Conservation (phyloP, 2,329 filamentous ascomycete species). For the Fusarium luffae region DNA sequence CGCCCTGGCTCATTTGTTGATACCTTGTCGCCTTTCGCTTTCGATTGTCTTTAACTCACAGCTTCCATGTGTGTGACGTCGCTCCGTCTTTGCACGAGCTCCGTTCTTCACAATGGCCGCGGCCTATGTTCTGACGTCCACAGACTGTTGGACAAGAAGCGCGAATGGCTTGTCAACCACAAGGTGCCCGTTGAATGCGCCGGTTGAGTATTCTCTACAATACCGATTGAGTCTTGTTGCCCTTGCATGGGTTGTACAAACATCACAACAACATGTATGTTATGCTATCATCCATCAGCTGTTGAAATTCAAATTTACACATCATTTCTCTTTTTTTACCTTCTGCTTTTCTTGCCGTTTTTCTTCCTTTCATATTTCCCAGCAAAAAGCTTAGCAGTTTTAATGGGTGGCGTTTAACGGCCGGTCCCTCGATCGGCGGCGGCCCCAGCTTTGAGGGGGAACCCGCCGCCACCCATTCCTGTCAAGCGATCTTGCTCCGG, state of each 20-base stretch:
- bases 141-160: conserved; percentile 56
- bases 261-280: conserved; percentile 40
- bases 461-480: conserved; percentile 41
- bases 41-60: conserved; percentile 38
- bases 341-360: not conserved
- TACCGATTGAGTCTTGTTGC: conserved; percentile 49
- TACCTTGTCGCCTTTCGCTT: conserved; percentile 22
- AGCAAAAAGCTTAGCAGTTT: conserved; percentile 32
- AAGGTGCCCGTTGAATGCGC: conserved; percentile 46
- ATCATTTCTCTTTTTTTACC: not conserved
- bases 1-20: conserved; percentile 24
- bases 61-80: conserved; percentile 66
- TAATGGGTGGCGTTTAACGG: conserved; percentile 42
- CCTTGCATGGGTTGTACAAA: conserved; percentile 48
- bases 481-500: conserved; percentile 22
- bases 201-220: conserved; percentile 45
- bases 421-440: conserved; percentile 38
- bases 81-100: conserved; percentile 56
- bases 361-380: conserved; percentile 1
- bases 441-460: conserved; percentile 40
- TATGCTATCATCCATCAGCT: conserved; percentile 4
- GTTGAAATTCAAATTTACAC: conserved; percentile 3
- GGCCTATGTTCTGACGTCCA: conserved; percentile 59
- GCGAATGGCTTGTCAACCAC: conserved; percentile 52
- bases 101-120: conserved; percentile 65